These are phyloP conservation scores for Penicillium verhagenii DNA, from an alignment of 495 filamentous ascomycete genomes.

Conservation along the genomic window DNA sequence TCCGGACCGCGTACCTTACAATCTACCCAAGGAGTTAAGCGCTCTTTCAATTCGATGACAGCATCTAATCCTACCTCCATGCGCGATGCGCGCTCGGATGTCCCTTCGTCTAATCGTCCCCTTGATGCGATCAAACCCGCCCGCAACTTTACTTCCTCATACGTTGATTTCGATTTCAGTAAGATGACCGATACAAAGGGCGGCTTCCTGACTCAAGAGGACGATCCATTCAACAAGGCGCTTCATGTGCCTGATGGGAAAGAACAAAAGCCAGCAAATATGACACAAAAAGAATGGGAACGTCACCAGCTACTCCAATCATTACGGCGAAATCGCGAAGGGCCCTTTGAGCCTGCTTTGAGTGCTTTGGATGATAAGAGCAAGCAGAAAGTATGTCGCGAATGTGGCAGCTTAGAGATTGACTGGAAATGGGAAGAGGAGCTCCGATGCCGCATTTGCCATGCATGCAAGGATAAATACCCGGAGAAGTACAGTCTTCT, in stretches of 20 bases:
- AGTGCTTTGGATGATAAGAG: constrained; percentile 62
- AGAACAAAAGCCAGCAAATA: constrained; percentile 76
- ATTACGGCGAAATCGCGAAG: constrained; percentile 69
- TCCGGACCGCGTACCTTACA: constrained; percentile 12
- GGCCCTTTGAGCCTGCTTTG: constrained; percentile 83
- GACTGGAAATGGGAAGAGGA: constrained; percentile 92
- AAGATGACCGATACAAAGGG: constrained; percentile 98
- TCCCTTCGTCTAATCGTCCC: constrained; percentile 31
- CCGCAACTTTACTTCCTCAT: constrained; percentile 76
- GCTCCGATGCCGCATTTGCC: constrained; percentile 69
- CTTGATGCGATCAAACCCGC: constrained; percentile 65
- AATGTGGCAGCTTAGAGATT: constrained; percentile 81
- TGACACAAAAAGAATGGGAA: constrained; percentile 95
- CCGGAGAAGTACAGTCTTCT: constrained; percentile 91
- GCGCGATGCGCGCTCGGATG: constrained; percentile 60
- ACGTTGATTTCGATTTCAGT: constrained; percentile 94
- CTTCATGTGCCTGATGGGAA: constrained; percentile 55
- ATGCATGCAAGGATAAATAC: constrained; percentile 76
- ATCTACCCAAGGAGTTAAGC: constrained; percentile 52
- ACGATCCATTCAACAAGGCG: constrained; percentile 85
- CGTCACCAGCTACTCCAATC: constrained; percentile 66
- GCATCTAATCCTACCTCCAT: constrained; percentile 57
- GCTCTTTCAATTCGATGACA: constrained; percentile 62
- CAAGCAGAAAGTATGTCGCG: constrained; percentile 71
- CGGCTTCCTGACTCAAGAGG: constrained; percentile 81